A percentile compares a stretch with the other conserved stretches of the same genome.
These are phyloP conservation scores for Globisporangium uncinulatum DNA, from an alignment of 352 stramenopile genomes.

Conservation along the genomic window DNA sequence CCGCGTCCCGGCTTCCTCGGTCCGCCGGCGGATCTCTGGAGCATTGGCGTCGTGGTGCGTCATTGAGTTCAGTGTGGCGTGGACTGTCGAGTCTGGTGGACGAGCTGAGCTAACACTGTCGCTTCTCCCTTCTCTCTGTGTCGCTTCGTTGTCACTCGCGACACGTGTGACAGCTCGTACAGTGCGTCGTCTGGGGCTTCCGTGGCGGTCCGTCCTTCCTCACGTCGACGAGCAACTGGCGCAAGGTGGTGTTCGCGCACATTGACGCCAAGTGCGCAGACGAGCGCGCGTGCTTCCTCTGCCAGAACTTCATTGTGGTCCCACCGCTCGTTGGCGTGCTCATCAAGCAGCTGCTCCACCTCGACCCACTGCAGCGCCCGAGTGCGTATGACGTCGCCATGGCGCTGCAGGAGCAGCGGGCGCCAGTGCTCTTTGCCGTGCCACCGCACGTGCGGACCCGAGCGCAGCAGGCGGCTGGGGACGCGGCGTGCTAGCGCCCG, in stretches of 20 bases:
- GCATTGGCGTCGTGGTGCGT: constrained; percentile 75
- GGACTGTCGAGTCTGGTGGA: background rate
- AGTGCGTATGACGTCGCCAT: constrained; percentile 72
- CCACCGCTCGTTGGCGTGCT: constrained; percentile 65
- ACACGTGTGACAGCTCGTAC: constrained; percentile 48
- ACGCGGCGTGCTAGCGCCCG: background rate
- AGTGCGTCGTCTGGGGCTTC: constrained; percentile 80
- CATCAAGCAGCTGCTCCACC: constrained; percentile 73
- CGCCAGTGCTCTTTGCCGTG: constrained; percentile 43
- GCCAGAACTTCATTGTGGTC: constrained; percentile 77
- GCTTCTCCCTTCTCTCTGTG: constrained; percentile 5
- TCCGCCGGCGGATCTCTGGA: constrained; percentile 71
- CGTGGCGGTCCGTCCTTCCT: constrained; percentile 63
- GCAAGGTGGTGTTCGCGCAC: constrained; percentile 67
- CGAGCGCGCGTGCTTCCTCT: constrained; percentile 53
- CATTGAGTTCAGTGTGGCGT: background rate
- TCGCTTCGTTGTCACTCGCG: constrained; percentile 10
- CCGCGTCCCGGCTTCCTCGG: constrained; percentile 70
- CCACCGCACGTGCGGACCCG: constrained; percentile 12
- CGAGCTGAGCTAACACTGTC: too few species aligned
- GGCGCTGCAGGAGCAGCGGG: constrained; percentile 56
- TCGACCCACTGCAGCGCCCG: constrained; percentile 55
- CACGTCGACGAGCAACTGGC: constrained; percentile 51
- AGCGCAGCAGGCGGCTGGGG: background rate
- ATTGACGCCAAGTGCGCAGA: constrained; percentile 55